Conservation (phyloP, 2,329 filamentous ascomycete genomes). For the Cryphonectria radicalis region DNA sequence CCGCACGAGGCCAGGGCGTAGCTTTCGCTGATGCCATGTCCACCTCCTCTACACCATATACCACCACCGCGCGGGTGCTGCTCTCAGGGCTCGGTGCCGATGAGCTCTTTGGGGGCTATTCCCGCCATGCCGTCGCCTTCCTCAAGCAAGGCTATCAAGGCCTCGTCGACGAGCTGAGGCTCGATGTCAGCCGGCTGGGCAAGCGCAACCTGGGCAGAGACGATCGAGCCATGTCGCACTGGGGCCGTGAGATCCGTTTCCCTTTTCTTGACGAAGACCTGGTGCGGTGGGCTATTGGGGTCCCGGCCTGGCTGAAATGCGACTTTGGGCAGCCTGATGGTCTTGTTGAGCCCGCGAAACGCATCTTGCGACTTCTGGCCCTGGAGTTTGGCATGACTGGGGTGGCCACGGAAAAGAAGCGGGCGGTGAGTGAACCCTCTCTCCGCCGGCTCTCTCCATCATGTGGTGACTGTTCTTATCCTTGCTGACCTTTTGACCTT, state of each 20-base stretch:
- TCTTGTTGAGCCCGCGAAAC: constrained; percentile 76
- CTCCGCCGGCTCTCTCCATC: neutral
- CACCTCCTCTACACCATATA: constrained; percentile 49
- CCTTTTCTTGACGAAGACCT: constrained; percentile 89
- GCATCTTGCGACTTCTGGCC: constrained; percentile 77
- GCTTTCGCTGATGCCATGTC: constrained; percentile 41
- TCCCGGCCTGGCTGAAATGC: constrained; percentile 83
- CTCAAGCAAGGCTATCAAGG: constrained; percentile 68
- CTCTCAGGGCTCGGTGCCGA: constrained; percentile 94
- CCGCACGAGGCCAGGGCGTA: constrained; percentile 71
- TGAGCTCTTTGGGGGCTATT: constrained; percentile 94
- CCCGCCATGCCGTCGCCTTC: constrained; percentile 80
- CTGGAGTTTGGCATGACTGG: constrained; percentile 70
- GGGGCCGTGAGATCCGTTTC: constrained; percentile 86
- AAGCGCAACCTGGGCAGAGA: constrained; percentile 95
- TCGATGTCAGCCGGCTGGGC: constrained; percentile 84
- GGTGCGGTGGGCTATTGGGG: constrained; percentile 76
- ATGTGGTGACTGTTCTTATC: neutral
- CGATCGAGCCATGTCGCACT: constrained; percentile 87
- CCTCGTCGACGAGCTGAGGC: constrained; percentile 78
- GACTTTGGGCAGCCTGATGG: constrained; percentile 67
- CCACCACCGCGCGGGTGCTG: constrained; percentile 77
- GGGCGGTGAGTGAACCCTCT: constrained; percentile 65
- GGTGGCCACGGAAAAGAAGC: constrained; percentile 87
- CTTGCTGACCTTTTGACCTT: constrained; percentile 8